A percentile compares a stretch with the other conserved stretches of the same genome.
These are phyloP conservation scores for Beauveria pseudobassiana DNA, from an alignment of 2,329 filamentous ascomycete species.

Conservation along the genomic window DNA sequence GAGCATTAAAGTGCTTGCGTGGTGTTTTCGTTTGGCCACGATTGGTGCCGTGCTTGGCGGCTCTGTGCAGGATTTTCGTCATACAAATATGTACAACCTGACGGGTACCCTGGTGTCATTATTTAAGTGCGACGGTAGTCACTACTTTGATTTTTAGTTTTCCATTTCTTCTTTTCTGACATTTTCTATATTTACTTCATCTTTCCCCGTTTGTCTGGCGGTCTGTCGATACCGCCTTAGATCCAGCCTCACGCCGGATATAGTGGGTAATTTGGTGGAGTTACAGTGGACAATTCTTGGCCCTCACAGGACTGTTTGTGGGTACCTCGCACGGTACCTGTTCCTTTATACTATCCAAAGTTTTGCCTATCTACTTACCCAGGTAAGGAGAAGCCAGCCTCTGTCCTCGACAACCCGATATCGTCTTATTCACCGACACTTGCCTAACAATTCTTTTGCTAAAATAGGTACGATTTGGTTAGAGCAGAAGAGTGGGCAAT, in stretches of 20 bases:
- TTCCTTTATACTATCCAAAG: too few species aligned
- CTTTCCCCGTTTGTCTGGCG: not conserved
- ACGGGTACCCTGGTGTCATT: not conserved
- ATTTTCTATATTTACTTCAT: not conserved
- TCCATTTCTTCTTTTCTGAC: not conserved
- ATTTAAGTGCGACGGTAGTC: not conserved
- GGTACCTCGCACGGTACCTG: too few species aligned
- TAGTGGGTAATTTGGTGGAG: constrained; percentile 1
- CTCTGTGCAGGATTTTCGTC: not conserved
- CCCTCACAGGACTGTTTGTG: not conserved
- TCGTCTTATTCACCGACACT: constrained; percentile 8
- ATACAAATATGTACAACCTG: not conserved
- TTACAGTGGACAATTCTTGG: not conserved
- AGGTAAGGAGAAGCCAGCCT: not conserved
- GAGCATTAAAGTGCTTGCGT: not conserved
- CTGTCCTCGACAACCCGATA: not conserved
- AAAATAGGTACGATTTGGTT: not conserved
- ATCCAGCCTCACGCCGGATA: not conserved
- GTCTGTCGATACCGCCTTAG: constrained; percentile 1
- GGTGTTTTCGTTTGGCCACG: not conserved
- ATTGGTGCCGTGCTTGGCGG: constrained; percentile 16
- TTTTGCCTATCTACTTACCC: not conserved
- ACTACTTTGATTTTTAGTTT: not conserved
- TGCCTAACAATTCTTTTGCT: not conserved
- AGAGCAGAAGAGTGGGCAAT: not conserved